These are phyloP conservation scores for Gnomoniopsis sp. DNA, from an alignment of 2,329 filamentous ascomycete genomes.

Conservation along the genomic window DNA sequence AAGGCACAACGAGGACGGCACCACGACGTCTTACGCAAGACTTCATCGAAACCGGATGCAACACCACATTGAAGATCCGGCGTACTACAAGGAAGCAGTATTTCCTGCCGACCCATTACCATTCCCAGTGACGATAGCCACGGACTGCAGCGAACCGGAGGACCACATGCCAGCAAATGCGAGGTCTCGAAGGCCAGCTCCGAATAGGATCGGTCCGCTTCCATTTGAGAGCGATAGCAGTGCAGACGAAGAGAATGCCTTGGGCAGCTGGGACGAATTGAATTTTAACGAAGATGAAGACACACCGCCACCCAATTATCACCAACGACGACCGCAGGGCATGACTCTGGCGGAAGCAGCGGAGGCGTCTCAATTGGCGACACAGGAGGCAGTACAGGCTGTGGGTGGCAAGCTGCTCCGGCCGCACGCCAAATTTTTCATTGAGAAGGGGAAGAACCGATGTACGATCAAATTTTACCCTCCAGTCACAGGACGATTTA, in stretches of 20 bases:
- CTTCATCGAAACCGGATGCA: conserved; percentile 39
- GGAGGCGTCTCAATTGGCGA: conserved; percentile 49
- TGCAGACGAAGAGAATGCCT: conserved; percentile 32
- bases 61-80: conserved; percentile 40
- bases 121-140: conserved; percentile 26
- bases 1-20: conserved; percentile 50
- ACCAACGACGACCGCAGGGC: conserved; percentile 23
- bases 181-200: conserved; percentile 35
- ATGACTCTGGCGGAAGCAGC: conserved; percentile 36
- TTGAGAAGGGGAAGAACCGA: conserved; percentile 76
- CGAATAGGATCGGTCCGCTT: conserved; percentile 51
- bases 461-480: conserved; percentile 85
- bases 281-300: conserved; percentile 24
- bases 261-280: conserved; percentile 29
- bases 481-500: conserved; percentile 75
- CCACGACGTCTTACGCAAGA: conserved; percentile 40
- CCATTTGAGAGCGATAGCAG: conserved; percentile 51
- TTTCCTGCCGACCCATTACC: conserved; percentile 14
- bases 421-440: conserved; percentile 79
- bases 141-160: conserved; percentile 60
- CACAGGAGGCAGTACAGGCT: conserved; percentile 54
- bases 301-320: conserved; percentile 17
- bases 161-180: conserved; percentile 33
- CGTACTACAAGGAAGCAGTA: conserved; percentile 26
- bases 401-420: conserved; percentile 60